Evolutionary conservation across 1,284 basidiomycete genomes (phyloP).

Genomic region (Termitomyces sp.): DNA sequence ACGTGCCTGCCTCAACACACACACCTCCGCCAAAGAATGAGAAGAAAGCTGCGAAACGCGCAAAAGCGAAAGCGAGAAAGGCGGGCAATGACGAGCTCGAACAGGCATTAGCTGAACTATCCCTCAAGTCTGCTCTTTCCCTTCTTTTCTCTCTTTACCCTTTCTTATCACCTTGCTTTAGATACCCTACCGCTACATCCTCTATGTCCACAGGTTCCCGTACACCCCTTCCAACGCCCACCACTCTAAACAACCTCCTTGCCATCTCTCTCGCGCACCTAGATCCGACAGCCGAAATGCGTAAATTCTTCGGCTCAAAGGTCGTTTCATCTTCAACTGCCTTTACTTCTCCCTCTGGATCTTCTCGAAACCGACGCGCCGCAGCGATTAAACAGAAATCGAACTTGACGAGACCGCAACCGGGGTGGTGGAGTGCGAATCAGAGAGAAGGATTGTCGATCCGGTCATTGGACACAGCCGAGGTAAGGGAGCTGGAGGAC

Average conservation of each 20-base stretch:
- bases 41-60: not conserved
- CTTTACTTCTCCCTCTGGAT: constrained; percentile 22
- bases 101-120: not conserved
- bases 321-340: constrained; percentile 60
- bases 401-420: constrained; percentile 57
- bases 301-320: constrained; percentile 87
- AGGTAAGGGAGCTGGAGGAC: constrained; percentile 40
- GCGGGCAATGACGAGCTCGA: not conserved
- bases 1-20: not conserved
- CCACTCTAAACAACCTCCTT: constrained; percentile 54
- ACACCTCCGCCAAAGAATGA: not conserved
- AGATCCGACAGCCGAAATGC: constrained; percentile 84
- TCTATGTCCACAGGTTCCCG: not conserved
- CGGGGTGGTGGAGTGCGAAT: constrained; percentile 58
- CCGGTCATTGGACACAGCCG: constrained; percentile 50
- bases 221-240: constrained; percentile 9
- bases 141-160: not conserved
- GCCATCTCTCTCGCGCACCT: constrained; percentile 74
- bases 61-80: not conserved
- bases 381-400: constrained; percentile 45
- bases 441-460: constrained; percentile 69
- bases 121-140: constrained; percentile 8
- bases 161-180: not conserved
- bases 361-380: constrained; percentile 24
- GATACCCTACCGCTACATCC: not conserved